These are phyloP conservation scores for Volvariella volvacea DNA, from an alignment of 1,284 basidiomycete species.

Conservation along the genomic window DNA sequence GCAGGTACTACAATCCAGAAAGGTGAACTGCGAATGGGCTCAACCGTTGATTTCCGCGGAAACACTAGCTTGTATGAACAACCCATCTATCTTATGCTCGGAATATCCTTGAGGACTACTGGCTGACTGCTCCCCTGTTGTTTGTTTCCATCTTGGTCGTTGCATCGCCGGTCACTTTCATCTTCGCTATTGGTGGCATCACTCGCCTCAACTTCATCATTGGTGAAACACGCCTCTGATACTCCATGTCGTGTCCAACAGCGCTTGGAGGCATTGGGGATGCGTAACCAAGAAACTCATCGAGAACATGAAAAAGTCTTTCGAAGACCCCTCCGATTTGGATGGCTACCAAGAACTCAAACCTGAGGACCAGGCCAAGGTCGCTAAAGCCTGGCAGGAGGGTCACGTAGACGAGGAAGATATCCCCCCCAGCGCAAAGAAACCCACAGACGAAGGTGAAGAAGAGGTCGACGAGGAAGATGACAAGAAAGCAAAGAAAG, in stretches of 20 bases:
- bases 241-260: conserved; percentile 19
- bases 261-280: conserved; percentile 79
- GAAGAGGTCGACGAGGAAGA: conserved; percentile 36
- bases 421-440: conserved; percentile 65
- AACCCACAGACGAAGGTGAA: conserved; percentile 40
- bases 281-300: conserved; percentile 70
- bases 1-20: conserved; percentile 69
- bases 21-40: conserved; percentile 67
- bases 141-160: too few species aligned
- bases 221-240: conserved; percentile 7
- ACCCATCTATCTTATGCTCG: too few species aligned
- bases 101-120: too few species aligned
- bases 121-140: too few species aligned
- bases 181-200: too few species aligned
- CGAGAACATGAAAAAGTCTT: conserved; percentile 62
- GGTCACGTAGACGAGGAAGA: conserved; percentile 76
- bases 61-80: conserved; percentile 60
- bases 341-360: conserved; percentile 69
- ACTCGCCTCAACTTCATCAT: too few species aligned
- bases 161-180: too few species aligned
- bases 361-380: conserved; percentile 57
- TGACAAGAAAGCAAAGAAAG: conserved; percentile 31
- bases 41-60: conserved; percentile 72
- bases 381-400: conserved; percentile 63
- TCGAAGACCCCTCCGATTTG: conserved; percentile 55